Evolutionary conservation across 805 yeast genomes (phyloP).

Genomic region (Wickerhamiella bombiphila): DNA sequence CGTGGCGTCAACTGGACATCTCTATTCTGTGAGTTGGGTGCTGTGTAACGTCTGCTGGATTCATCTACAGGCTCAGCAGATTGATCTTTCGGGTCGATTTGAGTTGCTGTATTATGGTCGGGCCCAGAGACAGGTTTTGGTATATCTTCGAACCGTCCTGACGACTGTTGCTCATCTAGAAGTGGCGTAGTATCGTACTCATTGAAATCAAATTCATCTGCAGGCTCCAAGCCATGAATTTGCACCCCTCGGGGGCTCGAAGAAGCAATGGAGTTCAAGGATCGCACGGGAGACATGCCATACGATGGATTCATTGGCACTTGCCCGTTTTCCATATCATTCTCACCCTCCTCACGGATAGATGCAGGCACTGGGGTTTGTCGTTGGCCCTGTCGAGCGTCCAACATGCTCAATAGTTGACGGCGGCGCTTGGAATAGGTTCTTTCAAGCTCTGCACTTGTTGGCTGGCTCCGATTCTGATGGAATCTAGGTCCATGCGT

Average conservation of each 20-base stretch:
- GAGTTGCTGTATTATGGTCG: background rate
- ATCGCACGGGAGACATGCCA: background rate
- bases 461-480: conserved; percentile 7
- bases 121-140: conserved; percentile 1
- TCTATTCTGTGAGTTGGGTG: no score
- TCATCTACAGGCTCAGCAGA: no score
- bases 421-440: conserved; percentile 17
- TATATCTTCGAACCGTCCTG: background rate
- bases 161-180: no score
- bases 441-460: conserved; percentile 11
- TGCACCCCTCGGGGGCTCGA: background rate
- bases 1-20: no score
- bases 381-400: conserved; percentile 10
- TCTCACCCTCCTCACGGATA: conserved; percentile 5
- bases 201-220: conserved; percentile 1
- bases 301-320: no score
- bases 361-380: conserved; percentile 2
- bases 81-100: no score
- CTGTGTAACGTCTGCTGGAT: no score
- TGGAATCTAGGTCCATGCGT: conserved; percentile 6
- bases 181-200: background rate
- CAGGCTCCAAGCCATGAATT: background rate
- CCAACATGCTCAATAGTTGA: conserved; percentile 13
- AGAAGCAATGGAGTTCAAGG: background rate
- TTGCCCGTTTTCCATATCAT: background rate